These are phyloP conservation scores for Ustilago cynodontis DNA, from an alignment of 1,284 basidiomycete genomes.

Conservation along the genomic window DNA sequence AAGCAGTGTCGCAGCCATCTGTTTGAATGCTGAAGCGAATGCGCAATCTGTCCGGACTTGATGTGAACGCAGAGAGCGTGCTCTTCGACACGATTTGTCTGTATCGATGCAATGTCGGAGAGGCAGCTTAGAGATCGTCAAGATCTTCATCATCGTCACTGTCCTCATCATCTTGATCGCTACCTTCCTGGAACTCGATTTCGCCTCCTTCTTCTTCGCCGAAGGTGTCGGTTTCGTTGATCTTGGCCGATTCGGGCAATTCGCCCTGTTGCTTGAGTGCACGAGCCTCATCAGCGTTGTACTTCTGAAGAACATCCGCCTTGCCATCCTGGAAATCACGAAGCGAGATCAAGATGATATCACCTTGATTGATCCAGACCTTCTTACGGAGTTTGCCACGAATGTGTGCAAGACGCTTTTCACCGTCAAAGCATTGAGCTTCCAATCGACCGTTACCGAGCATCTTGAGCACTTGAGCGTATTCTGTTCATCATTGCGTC, in stretches of 20 bases:
- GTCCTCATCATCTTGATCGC: conserved; percentile 66
- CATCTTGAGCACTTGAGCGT: conserved; percentile 99
- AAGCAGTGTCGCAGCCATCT: no score
- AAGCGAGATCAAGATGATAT: conserved; percentile 94
- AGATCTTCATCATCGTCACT: conserved; percentile 64
- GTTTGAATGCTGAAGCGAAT: neutral
- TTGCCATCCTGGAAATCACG: conserved; percentile 99
- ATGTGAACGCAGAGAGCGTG: no score
- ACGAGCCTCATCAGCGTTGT: conserved; percentile 89
- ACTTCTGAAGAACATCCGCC: conserved; percentile 99
- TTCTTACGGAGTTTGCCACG: conserved; percentile 99
- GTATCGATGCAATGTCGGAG: no score
- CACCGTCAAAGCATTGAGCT: conserved; percentile 97
- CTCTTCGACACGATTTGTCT: no score
- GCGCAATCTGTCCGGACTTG: no score
- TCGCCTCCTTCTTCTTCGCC: conserved; percentile 79
- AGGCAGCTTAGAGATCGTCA: conserved; percentile 57
- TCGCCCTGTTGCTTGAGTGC: conserved; percentile 97
- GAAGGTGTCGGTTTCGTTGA: conserved; percentile 96
- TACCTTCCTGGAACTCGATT: conserved; percentile 70
- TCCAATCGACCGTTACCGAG: conserved; percentile 97
- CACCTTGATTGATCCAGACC: conserved; percentile 99
- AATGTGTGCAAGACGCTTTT: conserved; percentile 97
- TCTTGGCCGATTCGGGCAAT: conserved; percentile 96
- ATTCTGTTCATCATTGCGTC: conserved; percentile 75